phyloP scores from a whole-genome alignment of 75 land plant species.

The Chamaecyparis obtusa region DNA sequence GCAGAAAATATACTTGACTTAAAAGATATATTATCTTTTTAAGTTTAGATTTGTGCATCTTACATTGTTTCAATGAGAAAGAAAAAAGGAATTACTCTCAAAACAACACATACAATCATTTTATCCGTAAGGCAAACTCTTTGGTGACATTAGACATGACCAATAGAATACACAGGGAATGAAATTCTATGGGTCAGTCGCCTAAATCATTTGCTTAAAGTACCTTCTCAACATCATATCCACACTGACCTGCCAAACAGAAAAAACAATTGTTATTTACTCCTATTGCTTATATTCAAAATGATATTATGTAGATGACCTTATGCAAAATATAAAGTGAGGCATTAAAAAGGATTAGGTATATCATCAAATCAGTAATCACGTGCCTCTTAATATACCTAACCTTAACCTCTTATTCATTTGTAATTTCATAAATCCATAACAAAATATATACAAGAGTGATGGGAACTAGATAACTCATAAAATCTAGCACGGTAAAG shows the following conservation, averaged over 20 bases:
- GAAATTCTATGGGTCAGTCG: not conserved
- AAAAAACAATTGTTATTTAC: not conserved
- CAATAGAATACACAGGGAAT: not conserved
- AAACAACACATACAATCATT: not conserved
- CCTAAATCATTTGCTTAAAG: not conserved
- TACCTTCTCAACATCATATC: constrained; percentile 58
- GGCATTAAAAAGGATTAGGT: not conserved
- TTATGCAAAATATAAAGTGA: not conserved
- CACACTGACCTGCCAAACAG: constrained; percentile 43
- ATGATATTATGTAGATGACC: not conserved
- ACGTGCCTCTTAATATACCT: not conserved
- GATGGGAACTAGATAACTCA: not conserved
- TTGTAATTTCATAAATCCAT: not conserved
- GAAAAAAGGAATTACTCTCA: not conserved
- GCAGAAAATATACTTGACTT: not conserved
- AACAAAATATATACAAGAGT: not conserved
- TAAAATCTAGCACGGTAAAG: not conserved
- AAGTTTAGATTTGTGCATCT: not conserved
- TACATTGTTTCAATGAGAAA: not conserved
- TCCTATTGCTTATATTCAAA: not conserved
- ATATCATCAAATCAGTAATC: not conserved
- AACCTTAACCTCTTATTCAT: not conserved
- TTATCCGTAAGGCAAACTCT: not conserved
- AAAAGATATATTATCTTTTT: not conserved
- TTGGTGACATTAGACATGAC: not conserved